Evolutionary conservation across 2,329 filamentous ascomycete genomes (phyloP).

Genomic region (Pyrenophora tritici-repentis): DNA sequence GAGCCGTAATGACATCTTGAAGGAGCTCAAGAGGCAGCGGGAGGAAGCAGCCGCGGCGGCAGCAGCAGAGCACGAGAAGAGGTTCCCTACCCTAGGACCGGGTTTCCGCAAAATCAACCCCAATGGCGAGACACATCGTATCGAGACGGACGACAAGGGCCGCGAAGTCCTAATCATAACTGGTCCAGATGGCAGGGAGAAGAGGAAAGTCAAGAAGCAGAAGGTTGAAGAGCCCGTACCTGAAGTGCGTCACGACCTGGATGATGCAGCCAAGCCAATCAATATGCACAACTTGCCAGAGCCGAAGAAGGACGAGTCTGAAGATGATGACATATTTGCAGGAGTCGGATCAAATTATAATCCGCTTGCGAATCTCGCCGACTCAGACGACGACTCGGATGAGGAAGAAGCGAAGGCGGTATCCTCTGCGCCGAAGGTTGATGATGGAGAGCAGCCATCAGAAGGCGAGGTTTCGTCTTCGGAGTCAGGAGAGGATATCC

Average conservation of each 20-base stretch:
- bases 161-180: slow-evolving; percentile 64
- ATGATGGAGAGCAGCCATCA: neutral
- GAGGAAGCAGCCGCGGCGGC: slow-evolving; percentile 52
- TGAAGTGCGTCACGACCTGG: slow-evolving; percentile 51
- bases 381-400: slow-evolving; percentile 49
- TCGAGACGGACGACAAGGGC: slow-evolving; percentile 61
- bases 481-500: slow-evolving; percentile 6
- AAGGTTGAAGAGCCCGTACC: slow-evolving; percentile 40
- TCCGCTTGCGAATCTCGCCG: slow-evolving; percentile 59
- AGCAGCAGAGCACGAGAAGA: slow-evolving; percentile 47
- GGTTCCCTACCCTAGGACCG: slow-evolving; percentile 55
- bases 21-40: slow-evolving; percentile 62
- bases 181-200: slow-evolving; percentile 64
- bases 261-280: slow-evolving; percentile 53
- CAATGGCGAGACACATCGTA: slow-evolving; percentile 56
- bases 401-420: slow-evolving; percentile 6
- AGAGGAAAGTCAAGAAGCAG: slow-evolving; percentile 64
- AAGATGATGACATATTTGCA: slow-evolving; percentile 66
- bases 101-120: slow-evolving; percentile 61
- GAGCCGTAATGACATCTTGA: slow-evolving; percentile 63
- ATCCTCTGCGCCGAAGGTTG: neutral
- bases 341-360: slow-evolving; percentile 65
- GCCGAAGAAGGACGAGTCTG: slow-evolving; percentile 49
- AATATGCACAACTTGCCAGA: slow-evolving; percentile 45
- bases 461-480: slow-evolving; percentile 1